These are phyloP conservation scores for Microthyrium microscopicum DNA, from an alignment of 2,329 filamentous ascomycete genomes.

Conservation along the genomic window DNA sequence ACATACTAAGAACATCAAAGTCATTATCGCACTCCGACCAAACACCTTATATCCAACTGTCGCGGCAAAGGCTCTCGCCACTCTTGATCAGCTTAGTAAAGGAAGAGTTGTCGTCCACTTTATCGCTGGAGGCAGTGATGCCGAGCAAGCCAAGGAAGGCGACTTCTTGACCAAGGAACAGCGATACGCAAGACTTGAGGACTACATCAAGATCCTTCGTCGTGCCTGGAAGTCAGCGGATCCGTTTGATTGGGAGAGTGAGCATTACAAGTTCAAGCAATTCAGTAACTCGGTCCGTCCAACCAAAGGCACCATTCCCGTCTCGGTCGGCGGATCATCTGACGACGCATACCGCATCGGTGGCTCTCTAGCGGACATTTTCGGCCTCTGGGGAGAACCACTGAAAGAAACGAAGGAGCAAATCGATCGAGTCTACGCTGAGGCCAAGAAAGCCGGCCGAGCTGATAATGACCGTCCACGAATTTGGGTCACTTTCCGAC, in stretches of 20 bases:
- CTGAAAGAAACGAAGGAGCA: slow-evolving; percentile 47
- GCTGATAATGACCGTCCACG: slow-evolving; percentile 30
- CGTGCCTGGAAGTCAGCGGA: slow-evolving; percentile 40
- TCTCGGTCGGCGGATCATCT: slow-evolving; percentile 43
- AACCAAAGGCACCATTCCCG: slow-evolving; percentile 35
- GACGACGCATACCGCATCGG: slow-evolving; percentile 43
- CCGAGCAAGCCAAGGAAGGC: slow-evolving; percentile 42
- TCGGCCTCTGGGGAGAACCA: slow-evolving; percentile 47
- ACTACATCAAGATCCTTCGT: slow-evolving; percentile 44
- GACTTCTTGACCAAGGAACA: slow-evolving; percentile 42
- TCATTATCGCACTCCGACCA: slow-evolving; percentile 44
- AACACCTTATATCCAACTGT: slow-evolving; percentile 47
- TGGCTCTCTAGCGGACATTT: slow-evolving; percentile 42
- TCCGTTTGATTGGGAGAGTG: slow-evolving; percentile 44
- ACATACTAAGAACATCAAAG: slow-evolving; percentile 40
- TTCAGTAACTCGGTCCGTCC: slow-evolving; percentile 40
- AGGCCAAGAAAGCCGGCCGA: slow-evolving; percentile 40
- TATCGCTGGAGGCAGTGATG: slow-evolving; percentile 44
- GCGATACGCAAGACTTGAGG: slow-evolving; percentile 41
- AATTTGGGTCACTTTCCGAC: slow-evolving; percentile 49
- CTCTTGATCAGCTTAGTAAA: slow-evolving; percentile 40
- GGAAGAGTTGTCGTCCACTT: slow-evolving; percentile 46
- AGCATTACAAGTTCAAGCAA: slow-evolving; percentile 42
- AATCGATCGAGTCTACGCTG: slow-evolving; percentile 43
- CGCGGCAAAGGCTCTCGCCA: slow-evolving; percentile 44